Evolutionary conservation across 1,284 basidiomycete genomes (phyloP), one percentile per base, ranked within the genome.

Genomic region (Rhodotorula sp.): DNA sequence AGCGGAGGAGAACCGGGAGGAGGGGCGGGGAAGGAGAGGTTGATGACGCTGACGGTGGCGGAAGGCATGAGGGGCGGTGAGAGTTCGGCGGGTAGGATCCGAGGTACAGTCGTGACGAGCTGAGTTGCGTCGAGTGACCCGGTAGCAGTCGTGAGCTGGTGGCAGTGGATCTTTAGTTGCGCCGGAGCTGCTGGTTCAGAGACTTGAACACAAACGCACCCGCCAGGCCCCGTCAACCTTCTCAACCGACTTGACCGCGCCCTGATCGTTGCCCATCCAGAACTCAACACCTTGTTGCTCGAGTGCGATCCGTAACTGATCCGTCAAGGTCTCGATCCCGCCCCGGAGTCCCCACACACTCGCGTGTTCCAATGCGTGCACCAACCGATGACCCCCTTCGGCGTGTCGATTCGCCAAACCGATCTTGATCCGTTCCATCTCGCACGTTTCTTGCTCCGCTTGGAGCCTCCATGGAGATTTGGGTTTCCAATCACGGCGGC

Each of bases 301-400:
- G 55, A 90, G 72, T 2, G 75, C 75, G 7, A 77, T 78, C 15
- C 86, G 83, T 67, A 98, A 79, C 0, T 86, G 85, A 17, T 83
- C 78, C 0, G 88, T 85, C 55, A 99, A 82, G 1, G 86, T 87
- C 73, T 87, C 84, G 77, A 97, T 84, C 0, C 95, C 95, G 33
- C 90, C 87, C 53, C 81, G 82, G 79, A 95, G 90, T 14, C 91
- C 91, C 81, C 88, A 93, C 5, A 95, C 88, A 58, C 91, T 88
- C 20, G 86, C 85, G 10, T 81, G 81, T 37, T 85, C 81, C 86
- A 92, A 86, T 64, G 80, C 77, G n/a, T 82, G 78, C 44, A 80
- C 81, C 48, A 90, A 78, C 37, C 83, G 81, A 18, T 54, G 53
- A 0, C 87, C 87, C 0, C 68, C 72, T 30, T 65, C 69, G 4